Evolutionary conservation across 257 asterid species (phyloP), one percentile per base, ranked within the genome.

Genomic region (Solanum chiquidenum): DNA sequence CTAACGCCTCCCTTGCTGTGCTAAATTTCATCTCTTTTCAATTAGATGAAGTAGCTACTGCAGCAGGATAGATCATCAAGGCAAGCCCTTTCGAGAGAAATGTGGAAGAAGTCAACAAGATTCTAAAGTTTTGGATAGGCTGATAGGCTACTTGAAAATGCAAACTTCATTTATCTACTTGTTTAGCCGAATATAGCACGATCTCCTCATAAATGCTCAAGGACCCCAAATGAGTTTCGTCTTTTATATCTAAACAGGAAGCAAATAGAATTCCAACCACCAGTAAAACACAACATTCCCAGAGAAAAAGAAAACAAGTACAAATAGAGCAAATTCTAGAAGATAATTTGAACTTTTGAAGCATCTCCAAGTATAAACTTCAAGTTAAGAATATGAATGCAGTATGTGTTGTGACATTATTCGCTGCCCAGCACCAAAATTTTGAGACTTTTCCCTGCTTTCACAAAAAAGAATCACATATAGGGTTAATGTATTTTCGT

Each of bases 401-500:
- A 82, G 44, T 49, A 49, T 20, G 71, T 49, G 86, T 82, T 31
- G 86, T 82, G 69, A 82, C 71, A 82, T 49, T 46, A 29, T 82
- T 49, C 7, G 69, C 86, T 31, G 42, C 40, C 88, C 88, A 37
- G 89, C 88, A 88, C 88, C 25, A 31, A 88, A 58, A 86, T 79
- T 88, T 90, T 83, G 83, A 83, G 87, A 86, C 77, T 88, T 91
- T 76, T 83, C 95, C 98, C 98, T 92, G 97, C 91, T 92, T 88
- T 76, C 95, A 93, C 90, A 92, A 90, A 90, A 93, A 90, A 91
- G 91, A 86, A 91, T 94, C 93, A 94, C 92, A 91, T 91, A 95
- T 91, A 93, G 91, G 91, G 96, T 86, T 90, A 93, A 94, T 91
- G 95, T 91, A 95, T 92, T 93, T 89, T 95, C 93, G 93, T 91